Base-by-base conservation (phyloP, 2,329 filamentous ascomycete genomes). In the Xylariaceae sp. region DNA sequence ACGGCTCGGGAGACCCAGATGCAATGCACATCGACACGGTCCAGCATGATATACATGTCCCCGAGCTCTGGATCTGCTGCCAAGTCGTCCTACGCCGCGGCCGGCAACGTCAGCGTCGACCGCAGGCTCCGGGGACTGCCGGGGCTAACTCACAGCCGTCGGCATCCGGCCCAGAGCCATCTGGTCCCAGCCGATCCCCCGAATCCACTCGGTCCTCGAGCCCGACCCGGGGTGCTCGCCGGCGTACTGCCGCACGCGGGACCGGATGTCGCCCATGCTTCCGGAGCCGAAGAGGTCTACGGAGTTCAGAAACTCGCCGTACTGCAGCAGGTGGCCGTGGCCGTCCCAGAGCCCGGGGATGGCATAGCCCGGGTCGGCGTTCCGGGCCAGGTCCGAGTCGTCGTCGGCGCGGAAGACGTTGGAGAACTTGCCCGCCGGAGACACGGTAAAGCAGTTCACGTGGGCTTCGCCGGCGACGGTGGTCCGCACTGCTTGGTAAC, bases 131-230 rank as follows among this genome's bases (percentile, higher is more conserved):
- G 24, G 9, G 16, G 31, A 13, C 31, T 19, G 21, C 5, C 29
- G n/a, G 27, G 33, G 30, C 31, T 11, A 17, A 64, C 71, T 49
- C 57, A 76, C 72, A 46, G 79, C 75, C 21, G 70, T 75, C 6
- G 80, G 80, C 78, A 81, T 79, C 5, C 67, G 67, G 2, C 74
- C 72, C 49, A 82, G 71, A 15, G 66, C 63, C 37, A 73, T 75
- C 58, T 84, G 80, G 49, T 84, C 80, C 80, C 80, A 85, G 2
- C 80, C 80, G 11, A 80, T 66, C 0, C 80, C 80, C 35, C 78
- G 63, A 29, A 82, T 56, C 80, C 80, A 84, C 35, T 75, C 66
- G 5, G 67, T 58, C 21, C 58, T 61, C 0, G 64, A 65, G 1
- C 78, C 79, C 8, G 64, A 65, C 0, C 59, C 66, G 0, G 70